Evolutionary conservation across 768 basidiomycete genomes (phyloP), one percentile per base, ranked within the genome.

Genomic region (Pleurotus sapidus): DNA sequence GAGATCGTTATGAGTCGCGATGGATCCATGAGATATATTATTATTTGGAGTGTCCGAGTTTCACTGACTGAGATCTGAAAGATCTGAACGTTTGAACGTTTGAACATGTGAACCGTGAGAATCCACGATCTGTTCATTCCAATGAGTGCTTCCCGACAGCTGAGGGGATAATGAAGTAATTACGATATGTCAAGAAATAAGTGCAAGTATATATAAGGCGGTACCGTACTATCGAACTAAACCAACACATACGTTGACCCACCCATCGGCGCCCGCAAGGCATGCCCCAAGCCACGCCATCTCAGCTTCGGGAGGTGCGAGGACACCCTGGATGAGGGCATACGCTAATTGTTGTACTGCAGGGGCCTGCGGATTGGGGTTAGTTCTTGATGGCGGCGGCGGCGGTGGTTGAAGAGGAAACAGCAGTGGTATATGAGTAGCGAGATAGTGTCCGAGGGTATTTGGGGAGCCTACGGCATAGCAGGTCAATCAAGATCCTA

Each of bases 261-360:
- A 98, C 4, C 97, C 97, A 66, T 98, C 97, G 11, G 94, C 93
- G 6, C 94, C 95, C 11, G 88, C 84, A 72, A 98, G 75, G 64
- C 93, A 94, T 17, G 91, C 88, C 8, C 93, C 90, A n/a, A 98
- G 70, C 95, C 96, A 97, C 4, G 89, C 93, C 72, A 98, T 79
- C 66, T 98, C 96, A 5, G 93, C 81, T 27, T 97, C 94, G 6
- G 84, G 77, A 1, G 96, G 97, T 1, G 88, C 72, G 2, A 81
- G 71, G 17, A 98, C 86, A 11, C 97, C 96, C 67, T 98, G 96
- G 11, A 95, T 77, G 47, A 97, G 70, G 0, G 89, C 83, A 63
- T 84, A 89, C 11, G 92, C 95, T 37, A 89, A 78, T 51, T 87
- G 80, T 8, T 74, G 67, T 14, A 71, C 67, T 7, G 66, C 57